Evolutionary conservation across 352 stramenopile genomes (phyloP).

Genomic region (Phytophthora sansomeana): DNA sequence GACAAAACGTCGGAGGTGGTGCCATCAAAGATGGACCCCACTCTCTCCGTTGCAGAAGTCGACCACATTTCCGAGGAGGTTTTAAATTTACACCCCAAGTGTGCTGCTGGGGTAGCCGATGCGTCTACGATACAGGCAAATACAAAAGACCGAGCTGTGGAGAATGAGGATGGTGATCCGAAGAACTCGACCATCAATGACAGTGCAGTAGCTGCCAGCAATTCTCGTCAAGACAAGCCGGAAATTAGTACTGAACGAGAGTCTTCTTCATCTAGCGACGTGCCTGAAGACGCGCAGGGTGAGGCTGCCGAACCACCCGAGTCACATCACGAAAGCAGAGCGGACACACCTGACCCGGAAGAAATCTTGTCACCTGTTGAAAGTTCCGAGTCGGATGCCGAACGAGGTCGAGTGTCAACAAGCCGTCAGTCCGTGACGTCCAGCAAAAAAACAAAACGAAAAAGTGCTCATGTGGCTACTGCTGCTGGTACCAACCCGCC

Average conservation of each 20-base stretch:
- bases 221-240: slow-evolving; percentile 1
- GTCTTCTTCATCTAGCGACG: slow-evolving; percentile 22
- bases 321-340: neutral
- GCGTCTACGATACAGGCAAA: neutral
- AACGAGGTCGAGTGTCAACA: slow-evolving; percentile 15
- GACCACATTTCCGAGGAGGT: neutral
- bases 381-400: slow-evolving; percentile 34
- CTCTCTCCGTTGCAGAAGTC: neutral
- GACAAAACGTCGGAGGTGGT: slow-evolving; percentile 3
- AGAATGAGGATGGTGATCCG: neutral
- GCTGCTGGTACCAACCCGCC: neutral
- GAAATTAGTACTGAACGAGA: slow-evolving; percentile 18
- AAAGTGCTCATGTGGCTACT: slow-evolving; percentile 8
- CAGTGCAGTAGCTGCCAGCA: neutral
- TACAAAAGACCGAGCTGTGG: neutral
- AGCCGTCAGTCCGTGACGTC: slow-evolving; percentile 9
- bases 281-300: slow-evolving; percentile 10
- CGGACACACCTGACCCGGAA: slow-evolving; percentile 12
- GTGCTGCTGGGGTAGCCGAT: slow-evolving; percentile 1
- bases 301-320: slow-evolving; percentile 2
- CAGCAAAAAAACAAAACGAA: slow-evolving; percentile 31
- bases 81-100: neutral
- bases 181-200: neutral
- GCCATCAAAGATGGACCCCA: neutral
- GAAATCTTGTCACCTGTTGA: slow-evolving; percentile 21